Evolutionary conservation across 1,284 basidiomycete species (phyloP), one percentile per base, ranked within the genome.

Genomic region (Pseudozyma hubeiensis): DNA sequence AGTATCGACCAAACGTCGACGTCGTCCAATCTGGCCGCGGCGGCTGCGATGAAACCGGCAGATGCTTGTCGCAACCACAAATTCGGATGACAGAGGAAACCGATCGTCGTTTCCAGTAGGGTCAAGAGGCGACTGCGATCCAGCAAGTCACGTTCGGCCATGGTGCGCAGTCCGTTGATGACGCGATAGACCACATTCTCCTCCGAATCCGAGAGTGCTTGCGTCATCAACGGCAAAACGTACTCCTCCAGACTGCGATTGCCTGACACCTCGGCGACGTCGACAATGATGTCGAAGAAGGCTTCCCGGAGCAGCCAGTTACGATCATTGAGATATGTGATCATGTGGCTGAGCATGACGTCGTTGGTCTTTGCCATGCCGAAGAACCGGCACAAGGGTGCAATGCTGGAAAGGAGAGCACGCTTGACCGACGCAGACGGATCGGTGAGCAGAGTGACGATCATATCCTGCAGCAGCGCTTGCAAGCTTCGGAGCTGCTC

Each of bases 271-370:
- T 62, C 53, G 4, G 94, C 96, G 3, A 99, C 93, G 64, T 93
- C 93, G 8, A 97, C 93, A 30, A 98, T 93, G 68, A 92, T 93
- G 82, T 97, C 94, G 80, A 98, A 97, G 84, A 99, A 98, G 0
- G 93, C 92, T 72, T 91, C 89, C 2, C 97, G 88, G 46, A 99
- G 86, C 24, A 92, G 86, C 95, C 96, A 98, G 34, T 86, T 84
- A 81, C 97, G 93, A 79, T 98, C 95, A 81, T 99, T 99, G 75
- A 99, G 88, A 81, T 97, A 99, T 0, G 97, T 99, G 84, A 99
- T 95, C 91, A 99, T 96, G 84, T 99, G 95, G 75, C 93, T 94
- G 19, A 99, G 87, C 7, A 99, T 87, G 4, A 96, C 92, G 77
- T 99, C 95, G 85, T 97, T 96, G 1, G 97, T 96, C 82, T 91